These are phyloP conservation scores for Raddia guianensis DNA, from an alignment of 176 grass and related monocot genomes.

Conservation along the genomic window DNA sequence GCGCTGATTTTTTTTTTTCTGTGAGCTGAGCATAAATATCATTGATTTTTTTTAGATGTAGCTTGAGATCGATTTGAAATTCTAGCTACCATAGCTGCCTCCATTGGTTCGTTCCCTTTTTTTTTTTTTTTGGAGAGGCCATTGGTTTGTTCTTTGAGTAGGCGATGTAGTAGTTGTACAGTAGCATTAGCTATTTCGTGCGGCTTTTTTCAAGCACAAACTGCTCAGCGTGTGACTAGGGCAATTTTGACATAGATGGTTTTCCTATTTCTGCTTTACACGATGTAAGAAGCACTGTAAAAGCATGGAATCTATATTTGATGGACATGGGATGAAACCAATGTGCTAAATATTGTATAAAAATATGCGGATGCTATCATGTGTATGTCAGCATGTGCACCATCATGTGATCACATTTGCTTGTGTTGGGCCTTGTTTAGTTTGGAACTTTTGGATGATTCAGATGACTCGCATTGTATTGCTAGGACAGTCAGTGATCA, in stretches of 20 bases:
- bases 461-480: too few relatives aligned
- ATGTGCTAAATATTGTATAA: neutral
- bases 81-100: constrained; percentile 9
- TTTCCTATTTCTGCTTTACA: neutral
- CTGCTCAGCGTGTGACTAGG: neutral
- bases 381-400: too few relatives aligned
- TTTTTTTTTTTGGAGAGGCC: neutral
- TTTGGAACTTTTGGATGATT: too few relatives aligned
- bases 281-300: neutral
- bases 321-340: neutral
- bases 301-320: neutral
- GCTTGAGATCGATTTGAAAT: neutral
- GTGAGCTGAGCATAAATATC: constrained; percentile 2
- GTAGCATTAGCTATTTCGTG: too few relatives aligned
- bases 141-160: neutral
- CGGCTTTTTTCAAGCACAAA: neutral
- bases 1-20: neutral
- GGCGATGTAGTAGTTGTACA: neutral
- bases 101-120: neutral
- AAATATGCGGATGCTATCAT: neutral
- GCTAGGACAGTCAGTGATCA: too few relatives aligned
- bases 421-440: too few relatives aligned
- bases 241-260: neutral
- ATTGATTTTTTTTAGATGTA: neutral
- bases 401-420: too few relatives aligned